Evolutionary conservation across 139 green algal species (phyloP), one percentile per base, ranked within the genome.

Genomic region (Chlamydomonas asymmetrica): DNA sequence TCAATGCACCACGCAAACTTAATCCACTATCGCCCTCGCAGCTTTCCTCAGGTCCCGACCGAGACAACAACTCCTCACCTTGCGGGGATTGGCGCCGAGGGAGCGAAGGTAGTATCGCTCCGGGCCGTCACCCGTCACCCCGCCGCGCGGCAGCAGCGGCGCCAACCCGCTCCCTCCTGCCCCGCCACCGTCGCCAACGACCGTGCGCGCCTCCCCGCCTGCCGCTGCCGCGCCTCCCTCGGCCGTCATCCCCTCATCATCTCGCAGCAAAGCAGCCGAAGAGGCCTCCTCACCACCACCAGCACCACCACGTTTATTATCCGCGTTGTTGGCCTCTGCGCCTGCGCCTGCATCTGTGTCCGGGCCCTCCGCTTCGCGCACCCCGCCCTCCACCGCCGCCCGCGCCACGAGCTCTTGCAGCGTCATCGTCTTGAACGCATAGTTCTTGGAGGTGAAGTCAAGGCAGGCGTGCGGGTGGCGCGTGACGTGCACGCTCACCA

Each of bases 361-460:
- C 69, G 75, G n/a, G 34, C 59, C 2, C 9, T 40, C 38, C 1
- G 61, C 43, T 32, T 59, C 35, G 37, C 56, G 2, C 40, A 10
- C 2, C 7, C n/a, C n/a, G 23, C 9, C 31, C 22, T 18, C 7
- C 23, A 22, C 43, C 3, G 59, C 43, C 34, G 40, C 32, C 0
- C 76, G 52, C 18, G 31, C 60, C 18, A 89, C 23, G 2, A 89
- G 73, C 59, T 92, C 84, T 5, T 37, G 29, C 34, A 88, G 73
- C 3, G 59, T 48, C 80, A 89, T 87, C 27, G 49, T 79, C 27
- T 68, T 35, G 81, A 85, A 92, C 61, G 66, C 64, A 60, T 88
- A 92, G 73, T 92, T 92, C 74, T 87, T 89, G 66, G 80, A 23
- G 5, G 87, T 82, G 50, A 92, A 92, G 72, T 89, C 76, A 43